phyloP scores from a whole-genome alignment of 495 filamentous ascomycete species.

The Arthonia radiata region DNA sequence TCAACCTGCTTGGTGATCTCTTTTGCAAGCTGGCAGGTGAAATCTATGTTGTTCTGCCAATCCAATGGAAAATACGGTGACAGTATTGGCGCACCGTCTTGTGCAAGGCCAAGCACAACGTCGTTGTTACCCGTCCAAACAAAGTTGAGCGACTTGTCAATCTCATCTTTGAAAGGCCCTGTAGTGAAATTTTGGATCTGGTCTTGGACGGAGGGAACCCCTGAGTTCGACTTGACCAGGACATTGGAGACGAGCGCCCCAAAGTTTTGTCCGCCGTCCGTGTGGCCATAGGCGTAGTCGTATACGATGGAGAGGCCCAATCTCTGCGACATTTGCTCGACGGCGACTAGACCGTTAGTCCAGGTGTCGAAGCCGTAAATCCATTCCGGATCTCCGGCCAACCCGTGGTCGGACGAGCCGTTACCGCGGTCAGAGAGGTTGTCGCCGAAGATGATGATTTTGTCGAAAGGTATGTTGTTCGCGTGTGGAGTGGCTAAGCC shows the following conservation, averaged over 20 bases:
- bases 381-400: conserved; percentile 8
- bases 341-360: conserved; percentile 11
- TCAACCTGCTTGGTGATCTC: conserved; percentile 4
- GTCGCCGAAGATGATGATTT: conserved; percentile 11
- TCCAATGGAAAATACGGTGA: conserved; percentile 5
- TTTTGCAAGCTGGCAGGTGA: conserved; percentile 3
- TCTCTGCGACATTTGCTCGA: no score
- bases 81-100: no score
- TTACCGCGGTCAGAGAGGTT: conserved; percentile 11
- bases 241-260: conserved; percentile 7
- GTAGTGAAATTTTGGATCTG: conserved; percentile 8
- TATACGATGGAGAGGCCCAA: no score
- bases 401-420: conserved; percentile 8
- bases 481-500: conserved; percentile 20
- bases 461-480: conserved; percentile 18
- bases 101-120: no score
- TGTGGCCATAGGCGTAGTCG: conserved; percentile 8
- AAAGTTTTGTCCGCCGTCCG: conserved; percentile 3
- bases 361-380: conserved; percentile 11
- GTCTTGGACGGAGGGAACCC: conserved; percentile 5
- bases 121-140: conserved; percentile 9
- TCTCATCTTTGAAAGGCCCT: conserved; percentile 1
- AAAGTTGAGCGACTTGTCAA: conserved; percentile 5
- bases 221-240: conserved; percentile 4
- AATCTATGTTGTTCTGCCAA: conserved; percentile 7